Conservation (phyloP, 2,329 filamentous ascomycete species). For the Fusarium ambrosium region DNA sequence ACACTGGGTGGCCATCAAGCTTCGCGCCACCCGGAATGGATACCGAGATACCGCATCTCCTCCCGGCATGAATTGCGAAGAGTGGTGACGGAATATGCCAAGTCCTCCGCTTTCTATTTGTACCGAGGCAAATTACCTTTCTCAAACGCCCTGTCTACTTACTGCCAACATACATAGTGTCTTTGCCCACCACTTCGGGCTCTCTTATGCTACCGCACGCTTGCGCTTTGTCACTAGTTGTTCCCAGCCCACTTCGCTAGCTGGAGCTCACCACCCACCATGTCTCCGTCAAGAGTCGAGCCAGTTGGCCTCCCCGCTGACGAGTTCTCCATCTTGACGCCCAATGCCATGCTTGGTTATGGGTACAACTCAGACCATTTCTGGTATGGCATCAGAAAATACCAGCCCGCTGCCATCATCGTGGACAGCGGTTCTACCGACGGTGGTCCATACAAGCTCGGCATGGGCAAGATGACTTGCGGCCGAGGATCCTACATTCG, state of each 20-base stretch:
- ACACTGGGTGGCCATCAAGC: background rate
- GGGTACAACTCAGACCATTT: constrained; percentile 49
- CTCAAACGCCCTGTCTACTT: background rate
- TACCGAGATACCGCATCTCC: background rate
- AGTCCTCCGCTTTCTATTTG: background rate
- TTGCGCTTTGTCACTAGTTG: background rate
- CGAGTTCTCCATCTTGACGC: constrained; percentile 46
- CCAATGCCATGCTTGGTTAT: constrained; percentile 52
- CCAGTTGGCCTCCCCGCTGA: background rate
- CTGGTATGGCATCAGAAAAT: constrained; percentile 47
- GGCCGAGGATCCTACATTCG: constrained; percentile 53
- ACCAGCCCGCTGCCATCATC: constrained; percentile 46
- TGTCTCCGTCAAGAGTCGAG: background rate
- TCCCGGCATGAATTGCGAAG: background rate
- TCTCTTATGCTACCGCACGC: background rate
- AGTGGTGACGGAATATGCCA: background rate
- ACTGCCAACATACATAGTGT: background rate
- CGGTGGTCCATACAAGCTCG: constrained; percentile 53
- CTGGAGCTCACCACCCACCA: background rate
- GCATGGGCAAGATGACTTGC: constrained; percentile 54
- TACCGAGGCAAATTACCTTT: background rate
- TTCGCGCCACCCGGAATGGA: background rate
- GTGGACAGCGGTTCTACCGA: constrained; percentile 50
- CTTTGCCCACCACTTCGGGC: background rate
- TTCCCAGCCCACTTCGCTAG: background rate